Percentiles rank a stretch among this genome's conserved stretches.
Evolutionary conservation across 257 asterid species (phyloP).

Genomic region (Ocimum tenuiflorum): DNA sequence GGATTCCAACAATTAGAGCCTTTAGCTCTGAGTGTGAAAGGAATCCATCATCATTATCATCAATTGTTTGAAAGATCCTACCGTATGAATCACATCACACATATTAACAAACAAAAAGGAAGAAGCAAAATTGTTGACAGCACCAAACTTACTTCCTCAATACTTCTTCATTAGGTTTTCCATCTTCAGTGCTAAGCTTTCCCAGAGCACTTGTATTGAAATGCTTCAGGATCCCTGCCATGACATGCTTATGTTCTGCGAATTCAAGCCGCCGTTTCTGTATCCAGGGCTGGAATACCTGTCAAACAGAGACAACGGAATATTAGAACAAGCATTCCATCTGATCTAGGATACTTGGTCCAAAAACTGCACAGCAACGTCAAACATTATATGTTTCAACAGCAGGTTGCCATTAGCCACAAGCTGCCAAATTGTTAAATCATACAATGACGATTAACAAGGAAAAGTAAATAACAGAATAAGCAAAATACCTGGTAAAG

Average conservation of each 20-base stretch:
- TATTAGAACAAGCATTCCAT: not conserved
- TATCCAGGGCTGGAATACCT: conserved; percentile 81
- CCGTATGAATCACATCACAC: conserved; percentile 7
- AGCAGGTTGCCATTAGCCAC: too few species aligned
- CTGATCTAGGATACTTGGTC: not conserved
- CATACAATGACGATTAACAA: not conserved
- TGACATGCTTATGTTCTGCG: conserved; percentile 73
- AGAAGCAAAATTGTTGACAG: not conserved
- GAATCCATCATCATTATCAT: conserved; percentile 49
- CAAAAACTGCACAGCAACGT: not conserved
- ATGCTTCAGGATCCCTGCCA: conserved; percentile 65
- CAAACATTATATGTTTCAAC: not conserved
- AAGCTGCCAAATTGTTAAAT: not conserved
- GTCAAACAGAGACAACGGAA: conserved; percentile 16
- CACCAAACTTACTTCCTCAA: conserved; percentile 38
- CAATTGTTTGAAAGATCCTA: conserved; percentile 62
- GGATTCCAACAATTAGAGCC: conserved; percentile 70
- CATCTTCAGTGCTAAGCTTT: conserved; percentile 55
- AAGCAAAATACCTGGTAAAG: conserved; percentile 63
- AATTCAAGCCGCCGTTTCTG: conserved; percentile 65
- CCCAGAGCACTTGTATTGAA: conserved; percentile 56
- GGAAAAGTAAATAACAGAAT: not conserved
- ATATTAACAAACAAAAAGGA: not conserved
- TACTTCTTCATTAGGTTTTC: conserved; percentile 54
- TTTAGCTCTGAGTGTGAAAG: conserved; percentile 57